Evolutionary conservation across 345 rosid genomes (phyloP), one percentile per base, ranked within the genome.

Genomic region (Citrus australasica): DNA sequence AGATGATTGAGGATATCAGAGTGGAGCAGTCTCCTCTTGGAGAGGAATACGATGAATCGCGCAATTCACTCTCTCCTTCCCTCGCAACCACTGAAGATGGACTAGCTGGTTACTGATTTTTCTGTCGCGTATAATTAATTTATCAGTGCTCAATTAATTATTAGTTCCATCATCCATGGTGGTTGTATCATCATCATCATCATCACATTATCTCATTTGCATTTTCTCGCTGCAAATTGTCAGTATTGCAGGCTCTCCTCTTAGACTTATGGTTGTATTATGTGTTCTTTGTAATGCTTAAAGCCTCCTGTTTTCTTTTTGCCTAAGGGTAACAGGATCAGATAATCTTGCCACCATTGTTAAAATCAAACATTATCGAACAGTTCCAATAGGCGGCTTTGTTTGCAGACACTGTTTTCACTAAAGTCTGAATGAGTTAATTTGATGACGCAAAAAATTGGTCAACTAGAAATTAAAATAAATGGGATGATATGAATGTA

Each of bases 11-110:
- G 79, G 97, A 95, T 62, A 90, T 93, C 65, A 86, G 97, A 76
- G 98, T 92, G 69, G 99, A 95, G 87, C 98, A 95, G 77, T 95
- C 99, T 0, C 99, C 98, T 40, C 73, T 93, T 0, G 97, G 99
- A 7, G 99, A 95, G 62, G 98, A 93, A 27, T 95, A 88, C 63
- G 98, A 95, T 48, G 99, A 95, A 88, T 91, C 98, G 0, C 90
- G 97, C 37, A 89, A 86, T 79, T 95, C 99, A 0, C 81, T 93
- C 73, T 95, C 98, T 2, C 98, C 97, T 48, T 95, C 99, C 35
- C 84, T 95, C 16, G 94, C 92, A 69, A 92, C 98, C 65, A 93
- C 98, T 5, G 99, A 95, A 73, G 98, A 93, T 75, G 92, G 94
- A 19, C 40, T 87, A 9, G 85, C 82, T 19, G 82, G 84, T 16